Evolutionary conservation across 495 filamentous ascomycete genomes (phyloP), one percentile per base, ranked within the genome.

Genomic region (Penicillium samsonianum): DNA sequence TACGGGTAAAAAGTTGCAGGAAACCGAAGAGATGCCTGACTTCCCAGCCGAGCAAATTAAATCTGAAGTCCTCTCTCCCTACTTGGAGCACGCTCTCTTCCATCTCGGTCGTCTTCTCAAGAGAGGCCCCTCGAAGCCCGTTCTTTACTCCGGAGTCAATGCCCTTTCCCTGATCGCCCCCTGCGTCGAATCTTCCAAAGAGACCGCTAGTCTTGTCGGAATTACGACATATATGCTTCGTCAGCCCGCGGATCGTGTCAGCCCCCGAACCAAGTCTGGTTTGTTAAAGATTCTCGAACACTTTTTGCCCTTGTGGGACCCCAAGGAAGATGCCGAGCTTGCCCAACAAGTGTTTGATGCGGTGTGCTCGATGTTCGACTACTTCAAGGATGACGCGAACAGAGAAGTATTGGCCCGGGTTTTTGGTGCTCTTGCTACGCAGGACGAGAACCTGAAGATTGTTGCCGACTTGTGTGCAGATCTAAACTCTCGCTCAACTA

Each of bases 231-330:
- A 89, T 72, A 81, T 98, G 28, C 82, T 98, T 14, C 84, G 87
- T 48, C 91, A 97, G 63, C 92, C 94, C 17, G 80, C 86, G 16
- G 84, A 87, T 45, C 81, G 86, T 59, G 90, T 98, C 33, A 90
- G 80, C 57, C 89, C 90, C 2, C 90, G 83, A 70, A 89, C 87
- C 2, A 98, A 98, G 72, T 85, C 86, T 20, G 86, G 87, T 23
- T 76, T 97, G 20, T 72, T 98, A 52, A 76, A 82, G 31, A 88
- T 88, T 42, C 64, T 96, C 17, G 80, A 91, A 61, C 84, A 88
- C 62, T 91, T 96, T 66, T 76, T 92, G 33, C 85, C 84, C 14
- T 67, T 89, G 2, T 83, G 80, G 54, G 68, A 83, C 45, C 71
- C 81, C 28, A 72, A 83, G 42, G 76, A 84, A 40, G 71, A 80